Base-by-base conservation (phyloP, 768 basidiomycete species). In the Amanita polypyramis region DNA sequence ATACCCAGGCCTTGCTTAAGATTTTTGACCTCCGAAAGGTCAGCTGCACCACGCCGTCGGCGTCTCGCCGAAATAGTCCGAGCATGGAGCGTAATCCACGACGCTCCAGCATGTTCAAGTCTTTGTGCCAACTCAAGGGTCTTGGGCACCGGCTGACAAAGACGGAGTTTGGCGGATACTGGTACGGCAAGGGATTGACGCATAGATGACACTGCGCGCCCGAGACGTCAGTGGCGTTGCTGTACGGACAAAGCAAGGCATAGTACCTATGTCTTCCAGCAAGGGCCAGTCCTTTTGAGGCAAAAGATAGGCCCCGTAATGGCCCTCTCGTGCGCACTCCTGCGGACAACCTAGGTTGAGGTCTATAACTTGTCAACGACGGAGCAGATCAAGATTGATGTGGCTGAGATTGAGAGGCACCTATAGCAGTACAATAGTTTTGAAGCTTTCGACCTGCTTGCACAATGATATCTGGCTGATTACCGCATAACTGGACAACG, bases 331-430 rank as follows among this genome's bases (percentile, higher is more conserved):
- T 10, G 86, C 85, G 20, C 73, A 69, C 45, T 81, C 76, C 55
- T 85, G 85, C 19, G 87, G 87, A 59, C 87, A 90, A 12, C 87
- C 87, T 9, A 89, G 72, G 60, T 90, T 90, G 45, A 89, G 58
- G 65, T 89, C 87, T 90, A 50, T n/a, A 7, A 34, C 14, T 30
- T 33, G 33, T 52, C 25, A 25, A 43, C 5, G 51, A 37, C 25
- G 19, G 7, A n/a, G n/a, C n/a, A n/a, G n/a, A n/a, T n/a, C n/a
- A n/a, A n/a, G n/a, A n/a, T 35, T 23, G 5, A 15, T 15, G 33
- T 45, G 36, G 15, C 30, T 9, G 10, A 4, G 9, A 15, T 11
- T 9, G 27, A 20, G 23, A 33, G 8, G 52, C 69, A 85, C 86
- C 85, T 62, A 89, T 78, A 9, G 74, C 85, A 55, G 85, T 77